Base-by-base conservation (phyloP, 257 asterid species). In the Verbena officinalis region DNA sequence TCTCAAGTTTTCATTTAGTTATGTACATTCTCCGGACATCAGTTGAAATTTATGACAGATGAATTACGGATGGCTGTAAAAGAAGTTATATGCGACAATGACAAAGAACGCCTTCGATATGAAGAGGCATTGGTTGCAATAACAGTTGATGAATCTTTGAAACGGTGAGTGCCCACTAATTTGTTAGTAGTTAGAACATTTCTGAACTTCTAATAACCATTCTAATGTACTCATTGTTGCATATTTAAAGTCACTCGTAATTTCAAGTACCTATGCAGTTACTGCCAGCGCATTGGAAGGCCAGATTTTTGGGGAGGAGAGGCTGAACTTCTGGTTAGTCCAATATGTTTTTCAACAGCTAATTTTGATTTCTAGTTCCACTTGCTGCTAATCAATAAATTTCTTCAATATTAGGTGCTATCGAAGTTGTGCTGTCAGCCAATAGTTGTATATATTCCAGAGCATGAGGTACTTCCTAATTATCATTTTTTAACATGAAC, bases 271-370 rank as follows among this genome's bases (percentile, higher is more conserved):
- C 68, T 76, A 69, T 78, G 76, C 77, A 94, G 99, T 60, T 94
- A 94, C 74, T 90, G 97, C 84, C 92, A 94, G 30, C 95, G 92
- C 20, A 90, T 94, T 52, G 84, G 87, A 68, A 90, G 91, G 76
- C 75, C 95, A 31, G 96, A 90, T 80, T 94, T 94, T 70, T 90
- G 99, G 97, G 99, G 97, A 45, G 99, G 99, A 61, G 99, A 94
- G 75, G 78, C 99, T 51, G 99, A 94, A 80, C 85, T 94, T 70
- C 83, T 86, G 95, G 99, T 90, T 71, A 78, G 96, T 77, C 64
- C 13, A 19, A 10, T 31, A 67, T 43, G 13, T 67, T 15, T 45
- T 27, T 27, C 33, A 27, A 27, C 5, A 27, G 23, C 1, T 65
- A 21, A 50, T 39, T 20, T 21, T 17, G 33, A 27, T 27, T 5